Evolutionary conservation across 441 rosid species (phyloP).

Genomic region (Mallotus repandus): DNA sequence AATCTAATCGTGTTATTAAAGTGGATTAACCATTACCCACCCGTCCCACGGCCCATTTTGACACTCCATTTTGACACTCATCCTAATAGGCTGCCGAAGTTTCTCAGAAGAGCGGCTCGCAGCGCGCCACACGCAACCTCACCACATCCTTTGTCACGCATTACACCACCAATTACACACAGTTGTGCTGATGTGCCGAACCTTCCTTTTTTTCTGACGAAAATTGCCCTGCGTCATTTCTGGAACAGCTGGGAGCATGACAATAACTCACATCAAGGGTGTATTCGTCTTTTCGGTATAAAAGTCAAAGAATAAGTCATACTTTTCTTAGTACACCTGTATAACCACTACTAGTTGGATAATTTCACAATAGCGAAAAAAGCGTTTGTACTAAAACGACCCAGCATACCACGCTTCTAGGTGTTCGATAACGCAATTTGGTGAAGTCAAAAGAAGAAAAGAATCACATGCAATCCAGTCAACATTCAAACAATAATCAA

Average conservation of each 20-base stretch:
- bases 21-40: no score
- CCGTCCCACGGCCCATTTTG: no score
- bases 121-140: background rate
- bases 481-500: background rate
- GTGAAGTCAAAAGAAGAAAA: background rate
- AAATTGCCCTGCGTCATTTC: background rate
- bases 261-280: background rate
- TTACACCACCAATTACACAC: background rate
- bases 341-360: background rate
- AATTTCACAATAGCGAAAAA: no score
- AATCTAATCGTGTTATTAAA: no score
- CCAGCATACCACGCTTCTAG: background rate
- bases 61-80: no score
- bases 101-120: background rate
- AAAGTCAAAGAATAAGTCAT: background rate
- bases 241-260: no score
- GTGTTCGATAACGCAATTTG: background rate
- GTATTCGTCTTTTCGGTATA: background rate
- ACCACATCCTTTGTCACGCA: background rate
- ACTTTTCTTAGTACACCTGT: background rate
- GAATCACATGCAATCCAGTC: background rate
- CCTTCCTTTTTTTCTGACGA: background rate
- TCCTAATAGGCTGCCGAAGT: no score
- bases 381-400: constrained; percentile 10
- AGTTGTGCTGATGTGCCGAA: background rate